phyloP scores from a whole-genome alignment of 2,329 filamentous ascomycete species.

The Aspergillus floridensis region DNA sequence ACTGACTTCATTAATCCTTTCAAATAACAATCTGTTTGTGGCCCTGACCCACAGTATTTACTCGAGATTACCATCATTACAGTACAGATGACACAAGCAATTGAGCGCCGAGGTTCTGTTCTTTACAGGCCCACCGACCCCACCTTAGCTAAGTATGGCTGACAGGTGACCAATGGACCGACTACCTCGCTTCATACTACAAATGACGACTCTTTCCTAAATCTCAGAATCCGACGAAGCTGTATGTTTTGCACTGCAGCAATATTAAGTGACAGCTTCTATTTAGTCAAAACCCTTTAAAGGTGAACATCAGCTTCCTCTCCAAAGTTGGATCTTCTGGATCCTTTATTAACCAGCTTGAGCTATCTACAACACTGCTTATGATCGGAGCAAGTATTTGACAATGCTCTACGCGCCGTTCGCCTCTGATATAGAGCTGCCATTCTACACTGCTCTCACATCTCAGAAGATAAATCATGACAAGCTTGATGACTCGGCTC shows the following conservation, averaged over 20 bases:
- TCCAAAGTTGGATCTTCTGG: no score
- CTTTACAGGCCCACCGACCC: background rate
- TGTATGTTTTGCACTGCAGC: no score
- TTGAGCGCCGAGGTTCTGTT: background rate
- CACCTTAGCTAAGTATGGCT: background rate
- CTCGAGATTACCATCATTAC: no score
- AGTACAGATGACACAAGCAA: no score
- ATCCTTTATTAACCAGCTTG: background rate
- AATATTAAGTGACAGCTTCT: no score
- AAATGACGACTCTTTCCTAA: background rate
- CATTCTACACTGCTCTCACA: conserved; percentile 92
- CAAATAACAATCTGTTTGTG: no score
- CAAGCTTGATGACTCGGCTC: conserved; percentile 90
- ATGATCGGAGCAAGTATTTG: background rate
- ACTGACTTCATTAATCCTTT: no score
- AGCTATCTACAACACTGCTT: background rate
- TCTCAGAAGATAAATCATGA: conserved; percentile 94
- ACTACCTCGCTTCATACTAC: background rate
- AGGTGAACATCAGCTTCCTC: no score
- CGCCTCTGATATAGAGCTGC: conserved; percentile 88
- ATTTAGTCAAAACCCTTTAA: no score
- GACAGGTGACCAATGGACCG: background rate
- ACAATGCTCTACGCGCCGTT: conserved; percentile 79
- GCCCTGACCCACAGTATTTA: no score
- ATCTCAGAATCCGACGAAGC: background rate